Evolutionary conservation across 768 basidiomycete genomes (phyloP), one percentile per base, ranked within the genome.

Genomic region (Lyophyllum shimeji): DNA sequence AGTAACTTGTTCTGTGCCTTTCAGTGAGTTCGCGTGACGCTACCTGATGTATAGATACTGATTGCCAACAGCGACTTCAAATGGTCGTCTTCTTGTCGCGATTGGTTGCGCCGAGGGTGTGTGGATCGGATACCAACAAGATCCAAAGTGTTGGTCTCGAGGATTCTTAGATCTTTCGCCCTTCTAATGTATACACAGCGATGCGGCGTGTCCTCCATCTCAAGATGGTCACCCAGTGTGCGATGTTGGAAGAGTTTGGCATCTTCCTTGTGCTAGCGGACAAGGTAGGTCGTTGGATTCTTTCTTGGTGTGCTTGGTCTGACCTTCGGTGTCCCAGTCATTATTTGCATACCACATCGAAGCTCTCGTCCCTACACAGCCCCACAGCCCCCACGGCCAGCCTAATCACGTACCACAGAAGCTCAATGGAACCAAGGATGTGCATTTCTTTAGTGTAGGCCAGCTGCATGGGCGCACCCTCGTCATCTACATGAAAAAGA

Each of bases 101-200:
- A 87, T 98, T 62, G 97, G 95, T 7, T 97, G 95, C 69, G 88
- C 90, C 0, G 94, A 97, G 66, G 97, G 97, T 31, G 93, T 98
- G 5, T 99, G 95, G 93, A 97, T 98, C 65, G 96, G 96, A 0
- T 90, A 95, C 73, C 83, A 93, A 39, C 90, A 93, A 60, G 90
- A 96, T 69, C 88, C 95, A 1, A 77, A 82, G 67, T 95, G 93
- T 93, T 69, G 57, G 86, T 64, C 43, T 11, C 29, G 8, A 8
- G 40, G 8, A 13, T n/a, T 46, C 31, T 29, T 43, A 23, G 13
- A 24, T 25, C 18, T 34, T 13, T 37, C 23, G 49, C 40, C 57
- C 1, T 27, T 55, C 58, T 37, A 31, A 34, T 18, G 52, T 44
- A 20, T 48, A n/a, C 29, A 24, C 56, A 95, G 93, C 94, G 2